Percentiles rank a stretch among this genome's conserved stretches.
Conservation (phyloP, 352 stramenopile genomes). For the Chrysophaeum taylorii region DNA sequence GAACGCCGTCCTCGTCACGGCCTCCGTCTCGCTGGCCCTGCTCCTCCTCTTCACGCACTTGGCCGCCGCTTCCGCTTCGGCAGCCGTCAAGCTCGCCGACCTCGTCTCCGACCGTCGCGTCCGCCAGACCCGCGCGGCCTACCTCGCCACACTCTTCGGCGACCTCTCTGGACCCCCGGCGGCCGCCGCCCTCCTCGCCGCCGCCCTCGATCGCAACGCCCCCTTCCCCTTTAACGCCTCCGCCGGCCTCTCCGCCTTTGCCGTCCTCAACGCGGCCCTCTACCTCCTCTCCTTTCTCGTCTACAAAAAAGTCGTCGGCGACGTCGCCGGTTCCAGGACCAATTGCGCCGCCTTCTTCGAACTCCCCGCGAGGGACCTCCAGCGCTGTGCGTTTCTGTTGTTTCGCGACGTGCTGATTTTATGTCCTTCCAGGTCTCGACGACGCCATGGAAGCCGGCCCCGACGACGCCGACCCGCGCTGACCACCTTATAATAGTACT, state of each 20-base stretch:
- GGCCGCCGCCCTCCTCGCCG: neutral
- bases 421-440: no score
- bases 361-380: slow-evolving; percentile 7
- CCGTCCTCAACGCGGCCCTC: neutral
- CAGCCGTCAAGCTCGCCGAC: neutral
- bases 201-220: neutral
- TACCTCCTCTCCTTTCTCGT: slow-evolving; percentile 4
- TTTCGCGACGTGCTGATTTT: no score
- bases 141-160: neutral
- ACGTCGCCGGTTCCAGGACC: neutral
- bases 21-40: neutral
- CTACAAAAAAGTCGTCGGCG: neutral
- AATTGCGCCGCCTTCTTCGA: slow-evolving; percentile 4
- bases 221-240: neutral
- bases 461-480: no score
- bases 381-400: no score
- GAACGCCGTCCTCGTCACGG: neutral
- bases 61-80: neutral
- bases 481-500: no score
- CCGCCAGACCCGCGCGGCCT: neutral
- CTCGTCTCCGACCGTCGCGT: no score
- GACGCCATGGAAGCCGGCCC: neutral
- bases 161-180: neutral
- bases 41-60: neutral
- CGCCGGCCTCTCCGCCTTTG: neutral